Evolutionary conservation across 2,329 filamentous ascomycete species (phyloP), one percentile per base, ranked within the genome.

Genomic region (Blastomyces parvus): DNA sequence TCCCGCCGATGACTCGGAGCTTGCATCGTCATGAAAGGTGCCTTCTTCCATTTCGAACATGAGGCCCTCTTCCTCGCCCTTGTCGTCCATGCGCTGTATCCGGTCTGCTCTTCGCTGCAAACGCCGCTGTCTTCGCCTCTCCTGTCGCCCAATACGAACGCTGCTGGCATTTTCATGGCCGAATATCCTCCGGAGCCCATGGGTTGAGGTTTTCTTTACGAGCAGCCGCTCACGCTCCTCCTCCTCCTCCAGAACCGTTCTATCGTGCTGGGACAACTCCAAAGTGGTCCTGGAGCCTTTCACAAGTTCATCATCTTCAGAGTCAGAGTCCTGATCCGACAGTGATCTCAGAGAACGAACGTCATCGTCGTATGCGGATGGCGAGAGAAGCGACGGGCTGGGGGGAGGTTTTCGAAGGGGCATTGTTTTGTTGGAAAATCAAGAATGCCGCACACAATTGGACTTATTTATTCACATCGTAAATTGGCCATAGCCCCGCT

Each of bases 11-110:
- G 73, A 83, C 78, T 67, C 86, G 79, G 67, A 85, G 78, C 69
- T 87, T 78, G 79, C 89, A 62, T 87, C 86, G 58, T 88, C 86
- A 25, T 82, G 85, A 70, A 88, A 83, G 2, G 82, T 84, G 0
- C 91, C 90, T 72, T 91, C 88, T 75, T 97, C 92, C 88, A 93
- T 90, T 77, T 94, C 89, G 74, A 90, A 92, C 87, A 96, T 90
- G 70, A 95, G 79, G 46, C 88, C 87, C 67, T 90, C 85, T 71
- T 90, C 88, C 62, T 75, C 71, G 83, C 73, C 67, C 76, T 79
- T 66, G 82, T 81, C 76, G 77, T 81, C 75, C 62, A 59, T 69
- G 46, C 71, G 84, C 85, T 69, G 80, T 78, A 67, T 77, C 59
- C 69, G 68, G 44, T 69, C 70, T 61, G 65, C 66, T 65, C 71